phyloP scores from a whole-genome alignment of 305 asterid species.

The Solanum chacoense region DNA sequence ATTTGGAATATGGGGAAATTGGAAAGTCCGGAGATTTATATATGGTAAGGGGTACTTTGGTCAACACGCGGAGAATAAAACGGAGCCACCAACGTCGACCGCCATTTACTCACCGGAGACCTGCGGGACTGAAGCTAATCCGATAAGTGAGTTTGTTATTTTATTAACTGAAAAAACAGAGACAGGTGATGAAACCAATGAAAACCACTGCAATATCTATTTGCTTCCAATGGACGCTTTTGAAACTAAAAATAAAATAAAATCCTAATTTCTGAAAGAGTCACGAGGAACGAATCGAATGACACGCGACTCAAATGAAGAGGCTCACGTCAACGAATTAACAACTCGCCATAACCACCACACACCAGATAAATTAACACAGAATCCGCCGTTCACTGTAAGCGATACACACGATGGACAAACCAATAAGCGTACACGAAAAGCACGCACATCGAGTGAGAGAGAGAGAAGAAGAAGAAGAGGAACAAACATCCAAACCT shows the following conservation, averaged over 20 bases:
- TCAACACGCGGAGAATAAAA: not conserved
- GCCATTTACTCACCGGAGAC: not conserved
- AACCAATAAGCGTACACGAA: not conserved
- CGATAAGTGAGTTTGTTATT: not conserved
- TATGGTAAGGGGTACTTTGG: conserved; percentile 1
- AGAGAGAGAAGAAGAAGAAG: not conserved
- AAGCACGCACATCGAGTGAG: not conserved
- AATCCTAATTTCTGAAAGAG: not conserved
- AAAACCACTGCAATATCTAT: not conserved
- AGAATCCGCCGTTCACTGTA: not conserved
- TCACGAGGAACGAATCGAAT: not conserved
- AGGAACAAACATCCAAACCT: conserved; percentile 30
- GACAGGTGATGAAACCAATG: not conserved
- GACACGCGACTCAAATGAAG: not conserved
- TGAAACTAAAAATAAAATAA: not conserved
- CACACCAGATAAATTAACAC: not conserved
- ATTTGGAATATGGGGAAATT: not conserved
- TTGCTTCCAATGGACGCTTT: conserved; percentile 2
- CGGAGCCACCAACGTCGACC: not conserved
- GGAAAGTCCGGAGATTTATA: not conserved
- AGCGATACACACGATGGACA: not conserved
- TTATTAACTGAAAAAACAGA: not conserved
- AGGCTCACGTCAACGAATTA: not conserved
- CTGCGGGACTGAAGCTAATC: not conserved
- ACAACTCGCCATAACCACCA: not conserved